These are phyloP conservation scores for Yarrowia galli DNA, from an alignment of 1,139 yeast species.

Conservation along the genomic window DNA sequence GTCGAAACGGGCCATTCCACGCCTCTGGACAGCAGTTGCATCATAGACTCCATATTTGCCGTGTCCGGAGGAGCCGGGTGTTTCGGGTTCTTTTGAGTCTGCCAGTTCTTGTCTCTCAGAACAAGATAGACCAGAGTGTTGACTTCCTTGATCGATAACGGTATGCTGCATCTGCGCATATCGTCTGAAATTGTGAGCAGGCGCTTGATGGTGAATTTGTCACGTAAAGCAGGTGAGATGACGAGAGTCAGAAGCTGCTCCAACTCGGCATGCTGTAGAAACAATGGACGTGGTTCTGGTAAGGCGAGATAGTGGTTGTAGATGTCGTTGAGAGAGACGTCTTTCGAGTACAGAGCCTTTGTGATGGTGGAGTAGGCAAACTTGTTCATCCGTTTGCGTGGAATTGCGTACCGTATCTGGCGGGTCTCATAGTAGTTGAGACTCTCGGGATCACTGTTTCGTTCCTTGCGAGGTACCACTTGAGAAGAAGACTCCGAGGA, in stretches of 20 bases:
- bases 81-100: not conserved
- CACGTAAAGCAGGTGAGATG: slow-evolving; percentile 41
- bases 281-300: slow-evolving; percentile 45
- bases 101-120: slow-evolving; percentile 10
- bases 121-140: slow-evolving; percentile 28
- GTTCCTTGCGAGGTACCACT: not conserved
- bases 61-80: not conserved
- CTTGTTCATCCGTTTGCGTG: slow-evolving; percentile 37
- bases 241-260: slow-evolving; percentile 53
- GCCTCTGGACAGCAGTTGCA: not conserved
- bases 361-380: slow-evolving; percentile 37
- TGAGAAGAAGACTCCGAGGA: not conserved
- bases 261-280: slow-evolving; percentile 52
- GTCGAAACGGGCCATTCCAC: slow-evolving; percentile 29
- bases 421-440: slow-evolving; percentile 12
- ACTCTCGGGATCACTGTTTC: slow-evolving; percentile 6
- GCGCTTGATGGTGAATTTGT: slow-evolving; percentile 31
- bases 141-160: slow-evolving; percentile 42
- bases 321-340: slow-evolving; percentile 15
- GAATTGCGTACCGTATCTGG: slow-evolving; percentile 2
- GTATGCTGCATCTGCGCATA: slow-evolving; percentile 41
- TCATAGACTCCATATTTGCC: slow-evolving; percentile 1
- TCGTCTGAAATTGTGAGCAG: slow-evolving; percentile 40
- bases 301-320: slow-evolving; percentile 1
- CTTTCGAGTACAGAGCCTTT: slow-evolving; percentile 39